Evolutionary conservation across 2,329 filamentous ascomycete species (phyloP).

Genomic region (Botrytis elliptica): DNA sequence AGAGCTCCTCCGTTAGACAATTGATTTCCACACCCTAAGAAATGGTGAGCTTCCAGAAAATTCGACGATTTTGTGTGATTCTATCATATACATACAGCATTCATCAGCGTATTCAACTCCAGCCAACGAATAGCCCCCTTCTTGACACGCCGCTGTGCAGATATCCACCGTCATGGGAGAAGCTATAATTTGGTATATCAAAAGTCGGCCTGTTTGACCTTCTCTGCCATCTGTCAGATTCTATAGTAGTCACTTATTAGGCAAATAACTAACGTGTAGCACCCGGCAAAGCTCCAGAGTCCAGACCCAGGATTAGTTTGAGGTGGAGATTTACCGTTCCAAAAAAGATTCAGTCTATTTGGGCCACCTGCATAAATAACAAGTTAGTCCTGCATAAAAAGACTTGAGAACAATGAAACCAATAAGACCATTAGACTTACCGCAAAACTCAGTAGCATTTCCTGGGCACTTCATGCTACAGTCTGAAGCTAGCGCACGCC

Average conservation of each 20-base stretch:
- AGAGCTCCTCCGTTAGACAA: slow-evolving; percentile 21
- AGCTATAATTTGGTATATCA: slow-evolving; percentile 22
- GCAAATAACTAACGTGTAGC: slow-evolving; percentile 29
- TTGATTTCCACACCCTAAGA: slow-evolving; percentile 22
- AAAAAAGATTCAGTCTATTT: slow-evolving; percentile 36
- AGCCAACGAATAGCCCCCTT: slow-evolving; percentile 41
- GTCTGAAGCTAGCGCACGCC: slow-evolving; percentile 24
- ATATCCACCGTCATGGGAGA: slow-evolving; percentile 28
- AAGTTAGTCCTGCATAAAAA: neutral
- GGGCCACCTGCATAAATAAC: slow-evolving; percentile 24
- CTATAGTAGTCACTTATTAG: neutral
- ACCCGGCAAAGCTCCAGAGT: slow-evolving; percentile 29
- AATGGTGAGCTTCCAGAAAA: neutral
- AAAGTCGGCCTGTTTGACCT: slow-evolving; percentile 28
- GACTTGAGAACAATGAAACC: neutral
- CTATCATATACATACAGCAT: slow-evolving; percentile 38
- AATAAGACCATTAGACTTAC: slow-evolving; percentile 19
- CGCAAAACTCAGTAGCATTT: slow-evolving; percentile 39
- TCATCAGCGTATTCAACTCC: slow-evolving; percentile 49
- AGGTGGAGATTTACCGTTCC: slow-evolving; percentile 33
- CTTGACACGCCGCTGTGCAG: slow-evolving; percentile 31
- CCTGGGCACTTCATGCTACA: slow-evolving; percentile 37
- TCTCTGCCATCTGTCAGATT: slow-evolving; percentile 22
- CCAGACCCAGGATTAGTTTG: slow-evolving; percentile 27
- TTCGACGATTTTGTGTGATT: neutral